Evolutionary conservation across 441 rosid species (phyloP), one percentile per base, ranked within the genome.

Genomic region (Bocquillonia castaneifolia): DNA sequence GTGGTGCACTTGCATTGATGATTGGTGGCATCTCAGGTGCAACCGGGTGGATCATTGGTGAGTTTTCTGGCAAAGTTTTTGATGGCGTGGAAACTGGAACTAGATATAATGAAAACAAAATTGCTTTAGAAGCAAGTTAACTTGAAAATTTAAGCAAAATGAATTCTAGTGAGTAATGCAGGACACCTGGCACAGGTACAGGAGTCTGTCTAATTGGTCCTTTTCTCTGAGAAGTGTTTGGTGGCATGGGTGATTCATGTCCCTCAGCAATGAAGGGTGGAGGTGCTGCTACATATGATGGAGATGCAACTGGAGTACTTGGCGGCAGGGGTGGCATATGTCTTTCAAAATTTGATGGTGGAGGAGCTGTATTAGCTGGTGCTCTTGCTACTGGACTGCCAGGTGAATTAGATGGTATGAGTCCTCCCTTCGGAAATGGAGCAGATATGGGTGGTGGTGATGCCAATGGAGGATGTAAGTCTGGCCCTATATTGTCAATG

Each of bases 81-180:
- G 59, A 51, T 56, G 90, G 86, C 22, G 81, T 52, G 36, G 79
- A 53, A 68, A 72, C 80, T 69, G 87, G 78, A 72, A 74, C 78
- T 79, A 81, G 25, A 63, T 34, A 31, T 40, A 15, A n/a, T 22
- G 18, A 65, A 9, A 47, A 58, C 15, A 36, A 15, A 29, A 73
- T 63, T 54, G 9, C 36, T 42, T 64, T 50, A 69, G 54, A 47
- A 42, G 28, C 59, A 67, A 62, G 14, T 20, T 39, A 31, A 26
- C 44, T 13, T 61, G 59, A 57, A 60, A 48, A 18, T 28, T 55
- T 51, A 12, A 56, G 37, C 66, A 64, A 10, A 65, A 50, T 12
- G 18, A 70, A 69, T 47, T 47, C 37, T 31, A 62, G 45, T 59
- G 6, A 70, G 40, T 57, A 79, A 82, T 89, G 80, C 67, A 85